Evolutionary conservation across 2,329 filamentous ascomycete genomes (phyloP), one percentile per base, ranked within the genome.

Genomic region (Fusarium cyanostomum): DNA sequence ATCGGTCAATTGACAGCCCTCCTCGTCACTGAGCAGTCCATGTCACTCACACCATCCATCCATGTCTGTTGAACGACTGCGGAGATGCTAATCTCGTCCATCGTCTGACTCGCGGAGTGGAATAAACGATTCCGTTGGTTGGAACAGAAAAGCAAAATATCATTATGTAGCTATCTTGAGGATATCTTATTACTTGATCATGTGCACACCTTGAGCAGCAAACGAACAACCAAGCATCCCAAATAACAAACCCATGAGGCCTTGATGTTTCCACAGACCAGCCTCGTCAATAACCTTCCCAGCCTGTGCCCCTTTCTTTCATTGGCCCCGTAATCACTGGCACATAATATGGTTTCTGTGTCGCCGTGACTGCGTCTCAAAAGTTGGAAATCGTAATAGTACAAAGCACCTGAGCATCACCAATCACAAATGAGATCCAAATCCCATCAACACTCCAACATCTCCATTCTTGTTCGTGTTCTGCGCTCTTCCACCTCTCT

Each of bases 401-500:
- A 66, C 62, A 66, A 52, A 62, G 54, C 45, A 51, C 35, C 27
- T 49, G 26, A 27, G 26, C 65, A 52, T 52, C 35, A 31, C 49
- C 24, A 50, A 56, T 56, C 44, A 67, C 55, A 57, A 53, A 52
- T 64, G 59, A 61, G 50, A 69, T 59, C 57, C 65, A 62, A 64
- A 51, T 68, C 60, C 65, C 66, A 66, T 63, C 65, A 62, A 45
- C 62, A 33, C 62, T 55, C 53, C 61, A 49, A 46, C 46, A 33
- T 48, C 30, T 62, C 26, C 56, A 39, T 31, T 44, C 62, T 39
- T 52, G 15, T 53, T 48, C 46, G 49, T 62, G 53, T 50, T 46
- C 56, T 59, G 61, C 59, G 52, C 46, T 35, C 62, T 54, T 44
- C 28, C 39, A 8, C 51, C 44, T 46, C 48, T 51, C 24, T 11